Conservation (phyloP, 2,329 filamentous ascomycete genomes). For the Onygena corvina region DNA sequence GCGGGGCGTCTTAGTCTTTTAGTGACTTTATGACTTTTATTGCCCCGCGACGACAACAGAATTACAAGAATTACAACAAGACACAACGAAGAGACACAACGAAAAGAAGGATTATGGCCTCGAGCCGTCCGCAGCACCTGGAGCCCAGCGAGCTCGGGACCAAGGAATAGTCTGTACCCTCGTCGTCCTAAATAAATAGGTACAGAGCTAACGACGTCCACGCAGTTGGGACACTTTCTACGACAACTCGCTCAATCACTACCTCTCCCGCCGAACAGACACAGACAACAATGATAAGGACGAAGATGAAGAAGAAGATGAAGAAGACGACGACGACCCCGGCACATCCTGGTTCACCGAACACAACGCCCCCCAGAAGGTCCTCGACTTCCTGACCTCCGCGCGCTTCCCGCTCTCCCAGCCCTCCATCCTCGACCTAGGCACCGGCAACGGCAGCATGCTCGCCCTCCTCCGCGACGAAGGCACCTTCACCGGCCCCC, state of each 20-base stretch:
- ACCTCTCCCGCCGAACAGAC: conserved; percentile 20
- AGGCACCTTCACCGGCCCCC: conserved; percentile 51
- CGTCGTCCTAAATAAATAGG: neutral
- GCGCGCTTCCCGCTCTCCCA: conserved; percentile 34
- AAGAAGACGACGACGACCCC: conserved; percentile 59
- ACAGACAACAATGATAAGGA: conserved; percentile 9
- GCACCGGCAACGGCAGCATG: conserved; percentile 87
- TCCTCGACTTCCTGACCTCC: conserved; percentile 54
- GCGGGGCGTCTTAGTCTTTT: too few relatives aligned
- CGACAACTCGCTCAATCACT: conserved; percentile 31
- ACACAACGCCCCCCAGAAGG: conserved; percentile 71
- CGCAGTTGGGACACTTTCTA: conserved; percentile 53
- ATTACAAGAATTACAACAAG: too few relatives aligned
- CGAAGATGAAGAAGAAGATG: conserved; percentile 45
- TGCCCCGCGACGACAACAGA: too few relatives aligned
- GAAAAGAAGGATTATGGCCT: neutral
- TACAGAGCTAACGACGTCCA: conserved; percentile 6
- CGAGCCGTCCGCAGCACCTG: conserved; percentile 49
- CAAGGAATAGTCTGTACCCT: conserved; percentile 64
- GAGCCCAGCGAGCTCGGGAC: conserved; percentile 72
- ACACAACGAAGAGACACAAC: neutral
- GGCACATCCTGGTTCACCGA: conserved; percentile 97
- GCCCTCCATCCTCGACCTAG: conserved; percentile 63
- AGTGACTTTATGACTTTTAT: too few relatives aligned
- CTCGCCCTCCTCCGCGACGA: conserved; percentile 65